Conservation (phyloP, 805 yeast genomes). For the Debaryomyces prosopidis region DNA sequence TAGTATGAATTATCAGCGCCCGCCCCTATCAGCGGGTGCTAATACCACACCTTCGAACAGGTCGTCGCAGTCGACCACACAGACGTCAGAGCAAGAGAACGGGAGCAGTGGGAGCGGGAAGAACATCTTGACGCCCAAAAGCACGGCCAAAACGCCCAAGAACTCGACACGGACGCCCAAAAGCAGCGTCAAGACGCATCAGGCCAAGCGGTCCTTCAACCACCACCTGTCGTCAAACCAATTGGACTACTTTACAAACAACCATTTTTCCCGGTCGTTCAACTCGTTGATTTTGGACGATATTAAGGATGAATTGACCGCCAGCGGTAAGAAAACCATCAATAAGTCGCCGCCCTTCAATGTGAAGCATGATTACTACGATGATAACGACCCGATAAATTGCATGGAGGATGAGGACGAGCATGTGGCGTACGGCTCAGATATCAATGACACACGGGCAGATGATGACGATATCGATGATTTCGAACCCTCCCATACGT, state of each 20-base stretch:
- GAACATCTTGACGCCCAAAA: conserved; percentile 2
- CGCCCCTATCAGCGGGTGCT: conserved; percentile 24
- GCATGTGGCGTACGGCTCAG: background rate
- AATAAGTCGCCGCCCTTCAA: conserved; percentile 46
- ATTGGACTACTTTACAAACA: conserved; percentile 38
- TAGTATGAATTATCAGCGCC: conserved; percentile 22
- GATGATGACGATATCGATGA: conserved; percentile 13
- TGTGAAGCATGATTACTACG: conserved; percentile 29
- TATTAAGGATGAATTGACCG: conserved; percentile 20
- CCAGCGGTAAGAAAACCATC: conserved; percentile 18
- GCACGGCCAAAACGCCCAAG: background rate
- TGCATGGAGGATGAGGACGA: conserved; percentile 14
- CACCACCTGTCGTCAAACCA: background rate
- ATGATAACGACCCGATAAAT: conserved; percentile 20
- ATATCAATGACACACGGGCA: conserved; percentile 11
- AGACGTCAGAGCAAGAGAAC: conserved; percentile 5
- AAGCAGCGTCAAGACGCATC: background rate
- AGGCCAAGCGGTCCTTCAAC: no score
- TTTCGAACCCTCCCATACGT: conserved; percentile 1
- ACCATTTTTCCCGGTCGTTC: conserved; percentile 42
- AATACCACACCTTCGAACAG: conserved; percentile 8
- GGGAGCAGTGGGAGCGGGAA: background rate
- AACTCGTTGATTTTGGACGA: conserved; percentile 44
- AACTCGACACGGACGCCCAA: background rate
- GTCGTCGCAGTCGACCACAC: conserved; percentile 9